Conservation (phyloP, 1,284 basidiomycete species). For the Apiotrichum sp. region DNA sequence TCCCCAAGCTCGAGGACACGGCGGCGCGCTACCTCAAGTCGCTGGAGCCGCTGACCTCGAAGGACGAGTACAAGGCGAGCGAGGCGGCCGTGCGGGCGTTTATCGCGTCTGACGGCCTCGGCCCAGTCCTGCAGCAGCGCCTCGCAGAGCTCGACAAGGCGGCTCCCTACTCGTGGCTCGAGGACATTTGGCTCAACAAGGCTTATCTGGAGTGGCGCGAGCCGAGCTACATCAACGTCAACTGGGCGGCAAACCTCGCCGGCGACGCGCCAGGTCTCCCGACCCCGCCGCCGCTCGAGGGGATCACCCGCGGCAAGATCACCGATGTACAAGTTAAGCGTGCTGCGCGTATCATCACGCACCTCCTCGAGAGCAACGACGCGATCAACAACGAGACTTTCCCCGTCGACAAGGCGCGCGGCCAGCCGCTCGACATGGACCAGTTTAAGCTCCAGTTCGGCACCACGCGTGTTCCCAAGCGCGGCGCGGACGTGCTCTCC, state of each 20-base stretch:
- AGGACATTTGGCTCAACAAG: slow-evolving; percentile 16
- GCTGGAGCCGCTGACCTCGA: slow-evolving; percentile 5
- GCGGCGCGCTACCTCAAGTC: slow-evolving; percentile 8
- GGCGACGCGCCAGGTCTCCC: slow-evolving; percentile 1
- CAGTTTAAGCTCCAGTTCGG: slow-evolving; percentile 16
- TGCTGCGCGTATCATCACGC: slow-evolving; percentile 7
- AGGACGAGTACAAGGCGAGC: slow-evolving; percentile 2
- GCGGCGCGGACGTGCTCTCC: slow-evolving; percentile 3
- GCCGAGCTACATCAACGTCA: slow-evolving; percentile 13
- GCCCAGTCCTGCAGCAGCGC: slow-evolving; percentile 10
- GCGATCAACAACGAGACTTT: slow-evolving; percentile 13
- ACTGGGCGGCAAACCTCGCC: slow-evolving; percentile 12
- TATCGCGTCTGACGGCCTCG: slow-evolving; percentile 1
- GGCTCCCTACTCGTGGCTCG: slow-evolving; percentile 12
- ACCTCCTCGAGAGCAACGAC: slow-evolving; percentile 13
- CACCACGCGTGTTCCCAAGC: slow-evolving; percentile 13
- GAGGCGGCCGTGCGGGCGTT: slow-evolving; percentile 5
- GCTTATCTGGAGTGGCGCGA: slow-evolving; percentile 15
- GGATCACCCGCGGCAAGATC: neutral
- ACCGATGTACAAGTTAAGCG: slow-evolving; percentile 7
- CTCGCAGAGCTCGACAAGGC: slow-evolving; percentile 11
- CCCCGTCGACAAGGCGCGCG: slow-evolving; percentile 6
- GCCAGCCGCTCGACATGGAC: slow-evolving; percentile 11
- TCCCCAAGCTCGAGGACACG: slow-evolving; percentile 10
- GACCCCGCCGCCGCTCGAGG: neutral